These are phyloP conservation scores for Irpex sp. DNA, from an alignment of 1,284 basidiomycete genomes.

Conservation along the genomic window DNA sequence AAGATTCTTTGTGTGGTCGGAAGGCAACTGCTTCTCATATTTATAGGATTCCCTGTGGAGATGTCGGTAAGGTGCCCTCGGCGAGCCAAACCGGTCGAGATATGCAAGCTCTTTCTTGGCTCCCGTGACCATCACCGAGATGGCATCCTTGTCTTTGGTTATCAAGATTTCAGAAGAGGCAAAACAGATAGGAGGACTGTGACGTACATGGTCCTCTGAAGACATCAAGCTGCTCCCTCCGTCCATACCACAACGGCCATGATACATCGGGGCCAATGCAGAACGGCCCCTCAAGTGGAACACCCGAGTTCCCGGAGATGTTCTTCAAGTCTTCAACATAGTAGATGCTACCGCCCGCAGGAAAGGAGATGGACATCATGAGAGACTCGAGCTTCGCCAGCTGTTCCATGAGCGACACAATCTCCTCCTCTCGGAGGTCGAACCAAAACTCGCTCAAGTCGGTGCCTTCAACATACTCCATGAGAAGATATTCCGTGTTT, in stretches of 20 bases:
- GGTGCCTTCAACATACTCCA: conserved; percentile 41
- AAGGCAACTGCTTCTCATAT: conserved; percentile 43
- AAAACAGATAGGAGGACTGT: conserved; percentile 27
- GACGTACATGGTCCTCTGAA: conserved; percentile 43
- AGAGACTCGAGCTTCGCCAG: conserved; percentile 8
- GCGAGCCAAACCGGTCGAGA: conserved; percentile 41
- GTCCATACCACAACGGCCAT: conserved; percentile 39
- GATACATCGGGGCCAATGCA: conserved; percentile 42
- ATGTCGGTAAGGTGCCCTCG: conserved; percentile 40
- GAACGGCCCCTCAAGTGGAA: conserved; percentile 36
- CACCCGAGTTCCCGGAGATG: conserved; percentile 25
- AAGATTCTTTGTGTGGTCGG: conserved; percentile 31
- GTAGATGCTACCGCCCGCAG: conserved; percentile 5
- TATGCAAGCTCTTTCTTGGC: conserved; percentile 45
- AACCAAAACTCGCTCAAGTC: conserved; percentile 40
- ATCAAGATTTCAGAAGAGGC: conserved; percentile 25
- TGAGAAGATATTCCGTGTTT: conserved; percentile 44
- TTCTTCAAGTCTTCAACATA: conserved; percentile 33
- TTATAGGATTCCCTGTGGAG: conserved; percentile 36
- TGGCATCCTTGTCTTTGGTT: conserved; percentile 37
- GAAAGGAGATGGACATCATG: conserved; percentile 11
- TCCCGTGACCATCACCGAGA: conserved; percentile 37
- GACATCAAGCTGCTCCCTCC: conserved; percentile 40
- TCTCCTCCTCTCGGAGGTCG: conserved; percentile 22
- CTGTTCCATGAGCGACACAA: conserved; percentile 5